Evolutionary conservation across 2,329 filamentous ascomycete species (phyloP).

Genomic region (Penicillium sp.): DNA sequence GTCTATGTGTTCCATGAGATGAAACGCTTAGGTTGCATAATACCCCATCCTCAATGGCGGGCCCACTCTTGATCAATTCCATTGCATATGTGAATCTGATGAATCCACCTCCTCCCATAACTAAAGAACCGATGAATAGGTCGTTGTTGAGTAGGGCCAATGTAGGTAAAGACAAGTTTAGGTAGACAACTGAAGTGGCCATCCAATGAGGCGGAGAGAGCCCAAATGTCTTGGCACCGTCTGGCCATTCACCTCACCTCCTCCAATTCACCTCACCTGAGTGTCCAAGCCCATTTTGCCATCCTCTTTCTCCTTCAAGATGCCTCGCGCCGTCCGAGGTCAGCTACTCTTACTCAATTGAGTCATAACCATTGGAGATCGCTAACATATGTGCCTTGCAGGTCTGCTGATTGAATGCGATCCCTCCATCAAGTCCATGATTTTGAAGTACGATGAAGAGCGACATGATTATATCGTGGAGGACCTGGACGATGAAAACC

Average conservation of each 20-base stretch:
- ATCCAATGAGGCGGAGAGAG: background rate
- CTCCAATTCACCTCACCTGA: background rate
- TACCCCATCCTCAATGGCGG: too few species aligned
- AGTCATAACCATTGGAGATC: background rate
- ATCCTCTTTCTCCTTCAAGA: conserved; percentile 19
- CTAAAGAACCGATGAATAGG: too few species aligned
- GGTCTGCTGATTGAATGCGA: conserved; percentile 49
- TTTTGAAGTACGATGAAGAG: conserved; percentile 48
- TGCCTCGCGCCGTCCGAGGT: conserved; percentile 45
- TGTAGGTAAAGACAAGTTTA: too few species aligned
- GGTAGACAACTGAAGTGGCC: background rate
- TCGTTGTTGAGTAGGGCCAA: background rate
- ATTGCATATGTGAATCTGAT: too few species aligned
- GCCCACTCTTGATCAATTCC: too few species aligned
- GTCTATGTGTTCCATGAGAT: too few species aligned
- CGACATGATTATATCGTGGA: conserved; percentile 48
- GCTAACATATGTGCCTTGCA: conserved; percentile 18
- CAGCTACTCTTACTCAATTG: background rate
- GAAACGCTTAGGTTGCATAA: too few species aligned
- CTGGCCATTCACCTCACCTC: background rate
- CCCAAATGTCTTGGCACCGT: conserved; percentile 8
- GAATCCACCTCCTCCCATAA: too few species aligned
- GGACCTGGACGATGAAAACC: conserved; percentile 46
- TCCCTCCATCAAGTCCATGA: conserved; percentile 49
- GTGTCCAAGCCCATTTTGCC: background rate